Evolutionary conservation across 805 yeast species (phyloP), one percentile per base, ranked within the genome.

Genomic region (Cyberlindnera lachancei): DNA sequence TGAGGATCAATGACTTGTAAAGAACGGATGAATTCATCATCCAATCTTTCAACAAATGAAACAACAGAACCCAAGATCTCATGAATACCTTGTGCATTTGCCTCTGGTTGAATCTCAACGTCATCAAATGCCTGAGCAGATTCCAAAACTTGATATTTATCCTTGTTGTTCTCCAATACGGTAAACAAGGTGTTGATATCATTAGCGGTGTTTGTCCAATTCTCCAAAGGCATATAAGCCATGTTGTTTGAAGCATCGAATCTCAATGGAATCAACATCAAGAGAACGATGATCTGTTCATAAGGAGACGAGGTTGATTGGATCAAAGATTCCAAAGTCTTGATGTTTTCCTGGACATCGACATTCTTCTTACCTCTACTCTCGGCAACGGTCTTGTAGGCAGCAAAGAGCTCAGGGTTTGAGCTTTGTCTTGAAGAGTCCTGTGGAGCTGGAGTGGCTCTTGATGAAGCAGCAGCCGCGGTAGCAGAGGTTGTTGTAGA

Each of bases 281-380:
- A 75, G 56, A 82, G 76, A 31, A 87, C 72, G 25, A 80, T 65
- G 46, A 92, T 84, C 43, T 67, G 65, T 64, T 92, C 94, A 59
- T 83, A 92, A 18, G 85, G 71, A 17, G 66, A 52, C 9, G 73
- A 64, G 35, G 79, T 67, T 9, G 61, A 49, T 15, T 50, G 46
- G 30, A 70, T 46, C 41, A 84, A 64, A 29, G 65, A 67, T 61
- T 83, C 95, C 52, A 92, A 67, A 27, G 70, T 65, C 35, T 64
- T 62, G 43, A 87, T 74, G 59, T 90, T 95, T 58, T 84, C 94
- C 41, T 55, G 58, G 42, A 79, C 75, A 58, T 90, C 95, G 41
- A 86, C 81, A 57, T 85, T 87, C 68, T 85, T 90, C 69, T 88
- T 88, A 67, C 98, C 98, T 64, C 98, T 79, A 30, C 87, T 70